Conservation (phyloP, 2,329 filamentous ascomycete genomes). For the Arthrobotrys pseudoclavata region DNA sequence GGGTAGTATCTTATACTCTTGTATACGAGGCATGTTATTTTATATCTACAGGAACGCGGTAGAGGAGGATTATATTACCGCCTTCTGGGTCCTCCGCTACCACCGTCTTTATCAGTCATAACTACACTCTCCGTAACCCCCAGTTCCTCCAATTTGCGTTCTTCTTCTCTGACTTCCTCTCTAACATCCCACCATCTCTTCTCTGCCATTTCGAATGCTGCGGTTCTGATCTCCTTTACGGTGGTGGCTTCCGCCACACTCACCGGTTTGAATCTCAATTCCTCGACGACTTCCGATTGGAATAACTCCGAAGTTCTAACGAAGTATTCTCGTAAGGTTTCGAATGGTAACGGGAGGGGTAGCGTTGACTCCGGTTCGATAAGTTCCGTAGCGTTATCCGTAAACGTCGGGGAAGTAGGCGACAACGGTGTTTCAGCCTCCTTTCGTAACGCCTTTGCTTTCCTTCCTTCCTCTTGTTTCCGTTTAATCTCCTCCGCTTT, state of each 20-base stretch:
- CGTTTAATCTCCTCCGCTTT: constrained; percentile 68
- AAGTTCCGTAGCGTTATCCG: constrained; percentile 41
- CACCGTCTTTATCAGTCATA: constrained; percentile 72
- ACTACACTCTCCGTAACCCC: constrained; percentile 96
- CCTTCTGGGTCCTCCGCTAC: constrained; percentile 64
- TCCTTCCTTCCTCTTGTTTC: constrained; percentile 67
- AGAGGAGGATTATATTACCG: constrained; percentile 57
- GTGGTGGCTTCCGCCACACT: constrained; percentile 75
- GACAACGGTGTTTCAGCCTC: constrained; percentile 42
- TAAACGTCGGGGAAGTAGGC: constrained; percentile 46
- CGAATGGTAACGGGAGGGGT: constrained; percentile 76
- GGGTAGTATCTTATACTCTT: constrained; percentile 20
- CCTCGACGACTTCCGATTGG: constrained; percentile 83
- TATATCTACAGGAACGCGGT: neutral
- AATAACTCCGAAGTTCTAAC: constrained; percentile 86
- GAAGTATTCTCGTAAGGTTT: constrained; percentile 92
- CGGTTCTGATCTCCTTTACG: constrained; percentile 92
- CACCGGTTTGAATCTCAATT: constrained; percentile 66
- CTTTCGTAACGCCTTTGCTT: constrained; percentile 60
- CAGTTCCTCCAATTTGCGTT: constrained; percentile 95
- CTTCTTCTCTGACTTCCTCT: constrained; percentile 89
- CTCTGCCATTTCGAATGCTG: constrained; percentile 90
- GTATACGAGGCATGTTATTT: constrained; percentile 43
- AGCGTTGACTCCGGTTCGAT: constrained; percentile 64
- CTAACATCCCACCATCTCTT: constrained; percentile 99